phyloP scores from a whole-genome alignment of 352 stramenopile species.

The Pythium insidiosum region DNA sequence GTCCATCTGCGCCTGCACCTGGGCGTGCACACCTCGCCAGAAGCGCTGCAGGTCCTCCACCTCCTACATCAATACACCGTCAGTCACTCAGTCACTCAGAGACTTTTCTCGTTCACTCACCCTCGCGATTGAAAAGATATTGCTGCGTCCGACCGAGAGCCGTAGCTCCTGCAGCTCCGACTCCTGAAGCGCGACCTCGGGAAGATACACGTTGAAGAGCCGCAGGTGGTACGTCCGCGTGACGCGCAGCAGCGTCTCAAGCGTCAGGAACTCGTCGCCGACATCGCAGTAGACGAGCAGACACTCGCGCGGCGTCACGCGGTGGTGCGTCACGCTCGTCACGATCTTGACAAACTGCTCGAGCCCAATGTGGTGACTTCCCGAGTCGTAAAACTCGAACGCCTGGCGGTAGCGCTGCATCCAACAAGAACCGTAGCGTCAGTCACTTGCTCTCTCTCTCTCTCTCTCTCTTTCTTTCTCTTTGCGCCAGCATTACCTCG shows the following conservation, averaged over 20 bases:
- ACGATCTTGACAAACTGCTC: constrained; percentile 73
- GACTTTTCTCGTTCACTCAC: too few relatives aligned
- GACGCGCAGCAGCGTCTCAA: constrained; percentile 46
- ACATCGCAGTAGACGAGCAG: constrained; percentile 58
- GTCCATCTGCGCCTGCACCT: constrained; percentile 46
- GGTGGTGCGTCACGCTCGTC: constrained; percentile 39
- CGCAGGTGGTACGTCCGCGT: constrained; percentile 51
- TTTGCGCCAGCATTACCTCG: too few relatives aligned
- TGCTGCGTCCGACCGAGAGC: constrained; percentile 35
- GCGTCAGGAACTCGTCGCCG: constrained; percentile 46
- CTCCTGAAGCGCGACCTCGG: constrained; percentile 39
- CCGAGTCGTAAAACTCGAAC: constrained; percentile 30
- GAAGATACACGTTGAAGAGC: constrained; percentile 36
- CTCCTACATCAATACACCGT: too few relatives aligned
- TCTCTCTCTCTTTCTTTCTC: too few relatives aligned
- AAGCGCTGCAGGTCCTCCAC: constrained; percentile 58
- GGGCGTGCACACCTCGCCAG: constrained; percentile 39
- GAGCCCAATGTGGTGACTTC: constrained; percentile 43
- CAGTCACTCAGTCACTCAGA: too few relatives aligned
- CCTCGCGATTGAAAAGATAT: constrained; percentile 42
- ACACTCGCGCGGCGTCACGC: constrained; percentile 40
- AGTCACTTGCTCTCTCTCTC: too few relatives aligned
- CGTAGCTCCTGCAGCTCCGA: constrained; percentile 38
- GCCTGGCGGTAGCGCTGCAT: constrained; percentile 45
- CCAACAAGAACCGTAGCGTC: too few relatives aligned